These are phyloP conservation scores for Chaetomium globosum DNA, from an alignment of 2,329 filamentous ascomycete genomes.

Conservation along the genomic window DNA sequence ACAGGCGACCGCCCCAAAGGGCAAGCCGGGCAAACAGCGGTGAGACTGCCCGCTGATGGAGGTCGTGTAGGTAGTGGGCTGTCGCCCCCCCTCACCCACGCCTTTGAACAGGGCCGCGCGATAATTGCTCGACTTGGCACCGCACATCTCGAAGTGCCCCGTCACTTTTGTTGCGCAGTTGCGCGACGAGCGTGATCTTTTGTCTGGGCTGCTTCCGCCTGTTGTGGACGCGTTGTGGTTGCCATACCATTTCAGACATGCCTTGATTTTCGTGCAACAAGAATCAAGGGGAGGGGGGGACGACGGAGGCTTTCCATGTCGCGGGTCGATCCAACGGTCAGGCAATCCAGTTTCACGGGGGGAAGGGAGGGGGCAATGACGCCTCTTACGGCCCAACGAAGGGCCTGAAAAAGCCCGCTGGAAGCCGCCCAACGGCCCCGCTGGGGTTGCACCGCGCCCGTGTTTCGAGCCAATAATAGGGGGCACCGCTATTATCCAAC, in stretches of 20 bases:
- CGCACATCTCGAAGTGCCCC: neutral
- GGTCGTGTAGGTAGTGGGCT: neutral
- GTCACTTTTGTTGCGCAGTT: neutral
- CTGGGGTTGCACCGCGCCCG: constrained; percentile 23
- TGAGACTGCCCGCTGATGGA: constrained; percentile 16
- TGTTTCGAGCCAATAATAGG: constrained; percentile 26
- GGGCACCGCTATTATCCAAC: constrained; percentile 26
- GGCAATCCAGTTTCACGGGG: constrained; percentile 23
- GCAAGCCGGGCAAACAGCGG: constrained; percentile 24
- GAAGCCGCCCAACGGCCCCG: constrained; percentile 25
- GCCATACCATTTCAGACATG: neutral
- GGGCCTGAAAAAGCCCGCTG: constrained; percentile 22
- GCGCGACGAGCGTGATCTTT: neutral
- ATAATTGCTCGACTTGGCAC: constrained; percentile 9
- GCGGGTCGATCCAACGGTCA: constrained; percentile 22
- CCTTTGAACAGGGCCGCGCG: constrained; percentile 1
- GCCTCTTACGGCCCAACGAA: constrained; percentile 28
- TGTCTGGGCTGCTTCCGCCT: neutral
- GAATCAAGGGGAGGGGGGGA: neutral
- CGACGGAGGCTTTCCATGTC: neutral
- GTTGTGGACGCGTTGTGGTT: neutral
- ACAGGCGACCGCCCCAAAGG: neutral
- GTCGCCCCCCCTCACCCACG: neutral
- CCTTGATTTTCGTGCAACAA: neutral
- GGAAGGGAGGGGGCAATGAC: constrained; percentile 5